Base-by-base conservation (phyloP, 176 grass and related monocot genomes). In the Triticum timopheevii region DNA sequence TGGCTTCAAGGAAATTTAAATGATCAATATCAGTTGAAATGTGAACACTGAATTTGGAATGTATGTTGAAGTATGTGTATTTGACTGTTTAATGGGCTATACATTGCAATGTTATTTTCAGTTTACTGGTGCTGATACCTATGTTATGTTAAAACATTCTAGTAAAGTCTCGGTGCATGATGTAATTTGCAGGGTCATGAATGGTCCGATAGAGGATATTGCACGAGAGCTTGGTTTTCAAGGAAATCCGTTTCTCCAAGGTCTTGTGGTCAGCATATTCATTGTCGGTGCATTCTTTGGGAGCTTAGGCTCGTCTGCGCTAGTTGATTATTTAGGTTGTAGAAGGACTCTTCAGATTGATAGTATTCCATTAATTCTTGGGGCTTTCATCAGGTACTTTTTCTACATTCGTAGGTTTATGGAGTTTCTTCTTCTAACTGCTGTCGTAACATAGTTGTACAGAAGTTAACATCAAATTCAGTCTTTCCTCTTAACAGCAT, bases 221-320 rank as follows among this genome's bases (percentile, higher is more conserved):
- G 94, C 97, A 39, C 82, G 49, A 34, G 94, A 96, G 58, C 92
- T 99, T 92, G 92, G 90, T 75, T 96, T 99, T 91, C 83, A 99
- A 86, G 97, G 97, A 80, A 94, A 96, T 86, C 83, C 97, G 0
- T 88, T 99, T 90, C 90, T 99, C 10, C 86, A 99, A 96, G 97
- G 97, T 81, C 90, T 96, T 52, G 94, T 96, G 66, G 97, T 99
- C 66, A 99, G 97, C 90, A 99, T 99, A 84, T 99, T 99, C 63
- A 99, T 99, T 44, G 92, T 96, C 61, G 94, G 92, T 35, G 92
- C 94, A 84, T 99, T 96, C 91, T 82, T 99, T 22, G 94, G 97
- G 77, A 99, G 97, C 76, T 62, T 99, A 85, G 63, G 80, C 52
- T 94, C 93, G 30, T 80, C 97, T 73, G 86, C 92, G 0, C 54